phyloP scores from a whole-genome alignment of 2,329 filamentous ascomycete genomes.

The Arthrobotrys musiformis region DNA sequence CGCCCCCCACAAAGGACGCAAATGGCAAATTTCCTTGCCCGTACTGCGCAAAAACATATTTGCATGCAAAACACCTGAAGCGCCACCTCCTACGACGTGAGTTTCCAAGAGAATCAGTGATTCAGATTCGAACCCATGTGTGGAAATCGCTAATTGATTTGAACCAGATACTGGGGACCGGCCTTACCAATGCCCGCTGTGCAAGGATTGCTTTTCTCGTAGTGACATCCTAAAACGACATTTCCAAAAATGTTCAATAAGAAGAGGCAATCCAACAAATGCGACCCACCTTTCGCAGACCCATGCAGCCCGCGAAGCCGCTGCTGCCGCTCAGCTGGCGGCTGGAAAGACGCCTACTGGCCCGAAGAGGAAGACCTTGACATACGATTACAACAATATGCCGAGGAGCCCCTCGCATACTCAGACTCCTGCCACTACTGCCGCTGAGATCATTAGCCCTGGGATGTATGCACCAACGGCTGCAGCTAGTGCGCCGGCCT shows the following conservation, averaged over 20 bases:
- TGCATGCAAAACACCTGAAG: conserved; percentile 97
- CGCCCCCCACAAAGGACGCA: conserved; percentile 86
- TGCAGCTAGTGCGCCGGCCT: conserved; percentile 67
- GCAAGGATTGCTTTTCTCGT: conserved; percentile 96
- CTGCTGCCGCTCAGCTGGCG: conserved; percentile 64
- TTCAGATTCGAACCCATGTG: neutral
- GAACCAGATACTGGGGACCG: conserved; percentile 89
- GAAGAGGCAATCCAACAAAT: conserved; percentile 93
- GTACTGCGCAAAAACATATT: conserved; percentile 97
- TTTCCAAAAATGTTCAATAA: conserved; percentile 98
- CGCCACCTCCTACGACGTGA: conserved; percentile 84
- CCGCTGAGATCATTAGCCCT: conserved; percentile 44
- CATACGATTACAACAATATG: conserved; percentile 46
- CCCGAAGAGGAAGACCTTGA: conserved; percentile 33
- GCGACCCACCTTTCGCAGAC: conserved; percentile 94
- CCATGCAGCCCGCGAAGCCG: conserved; percentile 75
- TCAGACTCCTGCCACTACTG: conserved; percentile 44
- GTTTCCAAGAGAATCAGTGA: conserved; percentile 67
- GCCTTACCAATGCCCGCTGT: conserved; percentile 97
- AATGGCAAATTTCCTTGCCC: conserved; percentile 98
- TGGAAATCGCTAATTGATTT: conserved; percentile 61
- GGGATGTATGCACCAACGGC: conserved; percentile 47
- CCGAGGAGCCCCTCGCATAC: conserved; percentile 47
- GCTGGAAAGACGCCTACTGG: conserved; percentile 37
- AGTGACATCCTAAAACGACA: conserved; percentile 99